Evolutionary conservation across 225 moss, liverwort and hornwort genomes (phyloP).

Genomic region (Physcomitrium patens): DNA sequence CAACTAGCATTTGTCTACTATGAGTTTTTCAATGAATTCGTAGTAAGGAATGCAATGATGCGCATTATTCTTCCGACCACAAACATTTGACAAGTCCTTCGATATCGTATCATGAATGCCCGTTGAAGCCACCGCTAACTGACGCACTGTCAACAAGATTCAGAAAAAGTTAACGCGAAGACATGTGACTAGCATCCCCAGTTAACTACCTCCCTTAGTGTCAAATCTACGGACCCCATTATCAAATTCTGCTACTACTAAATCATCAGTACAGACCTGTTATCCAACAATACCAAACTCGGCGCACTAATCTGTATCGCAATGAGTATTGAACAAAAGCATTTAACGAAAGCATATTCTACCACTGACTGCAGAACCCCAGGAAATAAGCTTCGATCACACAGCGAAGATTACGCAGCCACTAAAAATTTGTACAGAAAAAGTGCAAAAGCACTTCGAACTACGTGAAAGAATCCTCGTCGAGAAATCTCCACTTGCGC

Average conservation of each 20-base stretch:
- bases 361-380: slow-evolving; percentile 18
- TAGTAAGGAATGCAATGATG: background rate
- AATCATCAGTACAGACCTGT: background rate
- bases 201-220: slow-evolving; percentile 13
- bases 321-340: background rate
- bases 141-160: slow-evolving; percentile 28
- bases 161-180: slow-evolving; percentile 10
- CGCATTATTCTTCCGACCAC: slow-evolving; percentile 15
- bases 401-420: background rate
- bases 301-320: background rate
- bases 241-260: background rate
- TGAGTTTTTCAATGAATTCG: background rate
- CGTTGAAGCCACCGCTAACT: slow-evolving; percentile 19
- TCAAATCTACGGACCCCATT: slow-evolving; percentile 17
- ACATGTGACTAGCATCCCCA: slow-evolving; percentile 21
- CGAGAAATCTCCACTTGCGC: background rate
- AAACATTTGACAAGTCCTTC: slow-evolving; percentile 19
- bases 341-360: background rate
- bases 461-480: background rate
- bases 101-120: background rate
- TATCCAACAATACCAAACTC: background rate
- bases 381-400: background rate
- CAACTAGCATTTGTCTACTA: background rate
- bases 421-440: background rate
- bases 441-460: background rate